These are phyloP conservation scores for Adansonia gregorii DNA, from an alignment of 441 rosid species.

Conservation along the genomic window DNA sequence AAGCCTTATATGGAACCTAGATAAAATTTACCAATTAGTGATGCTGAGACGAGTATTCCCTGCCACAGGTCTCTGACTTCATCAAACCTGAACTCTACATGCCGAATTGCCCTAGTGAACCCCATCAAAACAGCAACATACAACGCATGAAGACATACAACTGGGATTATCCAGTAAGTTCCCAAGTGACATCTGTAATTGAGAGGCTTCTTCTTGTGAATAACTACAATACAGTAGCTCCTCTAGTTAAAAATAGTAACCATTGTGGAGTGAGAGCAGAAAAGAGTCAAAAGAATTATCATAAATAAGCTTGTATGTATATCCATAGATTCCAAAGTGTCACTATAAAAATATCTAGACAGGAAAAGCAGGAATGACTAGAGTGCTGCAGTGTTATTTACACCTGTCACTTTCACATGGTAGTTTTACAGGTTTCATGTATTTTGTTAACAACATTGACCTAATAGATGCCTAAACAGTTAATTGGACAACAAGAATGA, in stretches of 20 bases:
- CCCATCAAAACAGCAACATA: conserved; percentile 65
- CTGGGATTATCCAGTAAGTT: conserved; percentile 60
- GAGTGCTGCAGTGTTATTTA: neutral
- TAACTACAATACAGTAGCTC: conserved; percentile 49
- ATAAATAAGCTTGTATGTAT: neutral
- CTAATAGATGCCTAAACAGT: neutral
- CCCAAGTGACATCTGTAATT: conserved; percentile 65
- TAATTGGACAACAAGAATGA: too few relatives aligned
- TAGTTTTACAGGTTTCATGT: neutral
- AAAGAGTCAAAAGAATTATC: neutral
- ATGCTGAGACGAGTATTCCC: conserved; percentile 73
- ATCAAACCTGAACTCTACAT: conserved; percentile 82
- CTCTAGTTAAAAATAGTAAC: conserved; percentile 34
- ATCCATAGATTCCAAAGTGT: neutral
- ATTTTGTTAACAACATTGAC: neutral
- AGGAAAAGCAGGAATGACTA: neutral
- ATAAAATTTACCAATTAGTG: conserved; percentile 54
- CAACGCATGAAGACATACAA: conserved; percentile 54
- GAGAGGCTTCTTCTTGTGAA: conserved; percentile 66
- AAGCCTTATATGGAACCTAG: conserved; percentile 7
- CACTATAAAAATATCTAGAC: neutral
- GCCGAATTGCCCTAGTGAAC: conserved; percentile 67
- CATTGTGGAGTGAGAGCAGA: conserved; percentile 8
- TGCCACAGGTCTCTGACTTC: conserved; percentile 88
- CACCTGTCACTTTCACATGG: neutral